Conservation (phyloP, 2,329 filamentous ascomycete species). For the Escovopsis weberi region DNA sequence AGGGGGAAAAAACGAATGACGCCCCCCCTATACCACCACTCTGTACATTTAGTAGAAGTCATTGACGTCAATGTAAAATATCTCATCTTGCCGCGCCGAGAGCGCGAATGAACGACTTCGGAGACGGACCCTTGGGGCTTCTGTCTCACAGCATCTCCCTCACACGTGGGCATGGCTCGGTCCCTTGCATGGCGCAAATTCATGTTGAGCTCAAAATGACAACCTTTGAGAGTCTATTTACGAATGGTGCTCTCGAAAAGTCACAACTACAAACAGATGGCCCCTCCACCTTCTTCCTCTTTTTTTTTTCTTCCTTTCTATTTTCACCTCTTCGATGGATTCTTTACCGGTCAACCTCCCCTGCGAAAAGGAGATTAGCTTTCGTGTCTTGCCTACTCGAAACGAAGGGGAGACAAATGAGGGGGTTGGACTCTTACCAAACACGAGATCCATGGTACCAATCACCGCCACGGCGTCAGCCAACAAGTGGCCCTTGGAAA, state of each 20-base stretch:
- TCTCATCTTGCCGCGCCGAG: neutral
- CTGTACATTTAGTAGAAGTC: neutral
- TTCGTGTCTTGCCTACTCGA: neutral
- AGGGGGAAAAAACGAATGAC: conserved; percentile 32
- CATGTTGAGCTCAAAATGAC: neutral
- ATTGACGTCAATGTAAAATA: neutral
- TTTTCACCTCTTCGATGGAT: conserved; percentile 1
- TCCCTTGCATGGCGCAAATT: too few species aligned
- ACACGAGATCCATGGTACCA: conserved; percentile 77
- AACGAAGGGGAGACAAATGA: too few species aligned
- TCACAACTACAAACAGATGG: conserved; percentile 27
- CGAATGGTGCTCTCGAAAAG: conserved; percentile 20
- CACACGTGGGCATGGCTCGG: too few species aligned
- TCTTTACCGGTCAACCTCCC: conserved; percentile 46
- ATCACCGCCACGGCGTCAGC: conserved; percentile 97
- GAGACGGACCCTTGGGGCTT: neutral
- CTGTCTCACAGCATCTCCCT: too few species aligned
- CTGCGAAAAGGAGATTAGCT: conserved; percentile 26
- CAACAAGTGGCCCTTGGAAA: conserved; percentile 80
- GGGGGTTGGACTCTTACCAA: conserved; percentile 42
- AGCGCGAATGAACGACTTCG: neutral
- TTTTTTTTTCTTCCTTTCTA: conserved; percentile 10
- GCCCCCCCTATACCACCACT: conserved; percentile 1
- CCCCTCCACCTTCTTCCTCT: conserved; percentile 16
- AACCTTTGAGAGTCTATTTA: conserved; percentile 22